Base-by-base conservation (phyloP, 148 eudicot genomes). In the Euryodendron excelsum region DNA sequence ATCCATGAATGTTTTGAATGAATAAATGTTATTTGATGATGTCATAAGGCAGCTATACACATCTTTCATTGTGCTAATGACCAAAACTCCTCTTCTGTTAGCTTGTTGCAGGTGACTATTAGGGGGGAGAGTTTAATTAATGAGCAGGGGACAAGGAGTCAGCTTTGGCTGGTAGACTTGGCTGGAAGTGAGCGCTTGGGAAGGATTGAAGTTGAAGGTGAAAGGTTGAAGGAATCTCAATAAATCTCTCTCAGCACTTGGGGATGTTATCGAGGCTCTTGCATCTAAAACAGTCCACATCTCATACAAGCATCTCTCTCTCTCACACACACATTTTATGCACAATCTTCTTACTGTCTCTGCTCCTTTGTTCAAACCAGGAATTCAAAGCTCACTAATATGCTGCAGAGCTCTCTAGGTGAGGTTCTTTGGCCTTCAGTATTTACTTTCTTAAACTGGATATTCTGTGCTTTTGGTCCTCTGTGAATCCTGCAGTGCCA, bases 101-200 rank as follows among this genome's bases (percentile, higher is more conserved):
- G 99, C 86, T 88, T 95, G 86, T 79, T 95, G 87, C 85, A 98
- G 48, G 93, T 95, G 67, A 88, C 88, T 77, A 97, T 93, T 48
- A 83, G 86, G 71, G 92, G 91, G 14, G 91, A 91, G 78, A 90
- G 88, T 75, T 62, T 87, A 80, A 77, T 96, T 39, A 96, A 86
- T 82, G 93, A 94, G 39, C 88, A 88, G 58, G 87, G 82, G 82
- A 93, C 99, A 73, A 93, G 86, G 81, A 93, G 99, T 88, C 87
- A 93, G 78, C 91, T 96, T 65, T 95, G 99, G 99, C 82, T 96
- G 81, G 98, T 96, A 6, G 99, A 96, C 79, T 89, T 96, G 91
- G 99, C 99, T 60, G 99, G 99, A 71, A 96, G 99, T 75, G 99
- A 96, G 78, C 96, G 99, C 37, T 82, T 95, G 39, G 97, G 94